These are phyloP conservation scores for Udeniomyces megalosporus DNA, from an alignment of 768 basidiomycete genomes.

Conservation along the genomic window DNA sequence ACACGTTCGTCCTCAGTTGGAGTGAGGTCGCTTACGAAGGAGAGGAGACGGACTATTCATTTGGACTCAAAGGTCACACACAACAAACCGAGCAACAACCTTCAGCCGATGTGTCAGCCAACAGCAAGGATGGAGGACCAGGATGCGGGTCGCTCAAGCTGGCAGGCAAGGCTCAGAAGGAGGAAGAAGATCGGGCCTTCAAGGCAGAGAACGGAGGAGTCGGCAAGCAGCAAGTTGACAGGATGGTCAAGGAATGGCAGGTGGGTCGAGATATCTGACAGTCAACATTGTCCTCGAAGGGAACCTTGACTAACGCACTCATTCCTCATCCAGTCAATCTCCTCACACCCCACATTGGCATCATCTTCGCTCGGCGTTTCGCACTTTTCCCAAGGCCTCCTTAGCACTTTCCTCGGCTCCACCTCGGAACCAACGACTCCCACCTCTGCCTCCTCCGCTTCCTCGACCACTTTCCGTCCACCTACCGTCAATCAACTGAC, in stretches of 20 bases:
- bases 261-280: neutral
- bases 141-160: neutral
- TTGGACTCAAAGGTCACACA: neutral
- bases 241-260: neutral
- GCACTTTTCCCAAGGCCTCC: slow-evolving; percentile 6
- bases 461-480: no score
- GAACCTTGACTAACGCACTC: no score
- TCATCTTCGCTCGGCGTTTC: neutral
- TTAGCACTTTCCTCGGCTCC: slow-evolving; percentile 5
- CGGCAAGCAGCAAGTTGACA: neutral
- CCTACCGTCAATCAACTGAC: slow-evolving; percentile 1
- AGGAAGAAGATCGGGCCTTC: neutral
- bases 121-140: neutral
- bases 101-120: neutral
- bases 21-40: slow-evolving; percentile 1
- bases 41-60: slow-evolving; percentile 3
- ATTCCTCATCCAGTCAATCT: neutral
- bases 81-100: neutral
- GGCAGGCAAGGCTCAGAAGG: neutral
- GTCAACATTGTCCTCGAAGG: no score
- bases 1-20: slow-evolving; percentile 2
- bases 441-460: neutral
- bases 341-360: neutral
- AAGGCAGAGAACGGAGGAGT: neutral
- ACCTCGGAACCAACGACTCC: neutral